Evolutionary conservation across 139 green algal species (phyloP), one percentile per base, ranked within the genome.

Genomic region (Pseudopediastrum boryanum): DNA sequence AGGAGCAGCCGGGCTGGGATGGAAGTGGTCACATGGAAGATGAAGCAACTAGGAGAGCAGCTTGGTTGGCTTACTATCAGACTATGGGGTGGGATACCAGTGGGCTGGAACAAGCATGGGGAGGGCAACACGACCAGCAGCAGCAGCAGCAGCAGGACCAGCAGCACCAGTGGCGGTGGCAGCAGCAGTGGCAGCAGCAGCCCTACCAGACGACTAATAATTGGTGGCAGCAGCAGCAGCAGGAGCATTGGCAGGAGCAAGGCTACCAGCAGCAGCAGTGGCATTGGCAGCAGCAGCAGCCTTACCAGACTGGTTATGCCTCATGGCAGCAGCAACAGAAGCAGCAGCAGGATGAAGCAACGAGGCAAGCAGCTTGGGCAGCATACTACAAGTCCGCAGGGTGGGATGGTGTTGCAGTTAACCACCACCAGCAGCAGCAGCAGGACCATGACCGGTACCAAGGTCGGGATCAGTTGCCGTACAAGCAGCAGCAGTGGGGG

Each of bases 111-210:
- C n/a, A n/a, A n/a, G n/a, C n/a, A n/a, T n/a, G n/a, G n/a, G n/a
- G n/a, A n/a, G n/a, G n/a, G n/a, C n/a, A n/a, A n/a, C 31, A 31
- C 27, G 0, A 19, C 59, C 27, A 27, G 59, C 10, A 10, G 59
- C 61, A 41, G 61, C 61, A 69, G 27, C 61, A 69, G 33, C 61
- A 69, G 61, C 35, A 35, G 33, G 7, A 23, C 23, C 4, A 7
- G 10, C 29, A 67, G 59, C 59, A 35, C 31, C 31, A 67, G 39
- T 9, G 39, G 33, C 35, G 23, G 13, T n/a, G 25, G 29, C 36
- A 75, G 42, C 10, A 74, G 41, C n/a, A 66, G 74, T 36, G 73
- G 74, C 44, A 43, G 62, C 62, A 44, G 27, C 64, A 54, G n/a
- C n/a, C n/a, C n/a, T n/a, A n/a, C n/a, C n/a, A n/a, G n/a, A n/a